phyloP scores from a whole-genome alignment of 169 alveolate species.

The Theileria orientalis region DNA sequence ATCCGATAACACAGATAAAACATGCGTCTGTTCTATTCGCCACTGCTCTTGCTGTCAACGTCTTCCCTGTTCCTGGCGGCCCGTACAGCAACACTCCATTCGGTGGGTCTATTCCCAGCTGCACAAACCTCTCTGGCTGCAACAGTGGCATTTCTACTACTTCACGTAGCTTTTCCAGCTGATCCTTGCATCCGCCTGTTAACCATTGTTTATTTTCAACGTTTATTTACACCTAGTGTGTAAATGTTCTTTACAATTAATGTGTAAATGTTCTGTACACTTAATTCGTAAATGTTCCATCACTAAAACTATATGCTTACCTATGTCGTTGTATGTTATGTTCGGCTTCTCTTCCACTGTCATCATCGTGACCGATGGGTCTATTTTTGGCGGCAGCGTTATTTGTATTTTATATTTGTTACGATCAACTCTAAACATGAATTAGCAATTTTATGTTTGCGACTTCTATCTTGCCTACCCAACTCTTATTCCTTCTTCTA shows the following conservation, averaged over 20 bases:
- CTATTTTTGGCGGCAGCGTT: constrained; percentile 99
- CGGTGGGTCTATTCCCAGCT: constrained; percentile 99
- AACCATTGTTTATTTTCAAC: neutral
- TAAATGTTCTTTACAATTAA: no score
- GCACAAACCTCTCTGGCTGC: constrained; percentile 96
- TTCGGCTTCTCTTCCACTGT: constrained; percentile 99
- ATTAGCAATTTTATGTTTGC: neutral
- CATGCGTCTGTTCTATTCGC: constrained; percentile 99
- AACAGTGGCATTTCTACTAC: constrained; percentile 98
- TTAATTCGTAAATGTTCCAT: no score
- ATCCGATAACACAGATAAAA: constrained; percentile 98
- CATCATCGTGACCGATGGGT: constrained; percentile 99
- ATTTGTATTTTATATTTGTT: constrained; percentile 93
- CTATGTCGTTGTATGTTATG: constrained; percentile 97
- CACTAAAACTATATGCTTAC: neutral
- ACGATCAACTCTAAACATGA: constrained; percentile 81
- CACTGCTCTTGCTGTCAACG: constrained; percentile 98
- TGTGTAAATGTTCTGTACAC: no score
- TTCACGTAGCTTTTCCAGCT: constrained; percentile 94
- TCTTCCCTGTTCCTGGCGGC: constrained; percentile 96
- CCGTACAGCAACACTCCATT: constrained; percentile 98
- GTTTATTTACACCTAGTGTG: no score
- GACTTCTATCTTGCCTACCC: constrained; percentile 80
- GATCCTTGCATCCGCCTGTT: constrained; percentile 97
- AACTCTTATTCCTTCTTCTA: constrained; percentile 99